Conservation (phyloP, 2,329 filamentous ascomycete species). For the Arthrobotrys sphaeroides region DNA sequence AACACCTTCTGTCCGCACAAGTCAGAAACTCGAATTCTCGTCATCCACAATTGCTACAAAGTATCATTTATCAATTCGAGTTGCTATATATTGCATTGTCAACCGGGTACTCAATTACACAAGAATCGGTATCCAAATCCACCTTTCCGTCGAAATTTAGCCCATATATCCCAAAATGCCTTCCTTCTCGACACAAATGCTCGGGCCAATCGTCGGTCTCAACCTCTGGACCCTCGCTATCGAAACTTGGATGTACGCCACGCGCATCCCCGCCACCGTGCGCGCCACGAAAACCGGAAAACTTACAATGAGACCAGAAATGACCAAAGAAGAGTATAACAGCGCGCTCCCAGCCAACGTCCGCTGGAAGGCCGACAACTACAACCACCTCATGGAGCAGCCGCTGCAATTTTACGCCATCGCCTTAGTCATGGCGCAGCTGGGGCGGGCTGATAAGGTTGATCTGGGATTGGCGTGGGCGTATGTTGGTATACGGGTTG, state of each 20-base stretch:
- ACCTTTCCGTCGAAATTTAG: background rate
- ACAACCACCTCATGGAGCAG: slow-evolving; percentile 63
- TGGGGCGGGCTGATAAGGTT: slow-evolving; percentile 50
- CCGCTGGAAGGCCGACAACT: slow-evolving; percentile 63
- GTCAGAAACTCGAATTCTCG: background rate
- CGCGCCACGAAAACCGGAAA: slow-evolving; percentile 57
- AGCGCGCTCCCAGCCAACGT: slow-evolving; percentile 57
- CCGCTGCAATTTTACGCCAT: slow-evolving; percentile 64
- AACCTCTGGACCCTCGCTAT: slow-evolving; percentile 62
- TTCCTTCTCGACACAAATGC: slow-evolving; percentile 47
- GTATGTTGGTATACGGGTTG: slow-evolving; percentile 62
- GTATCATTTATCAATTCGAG: background rate
- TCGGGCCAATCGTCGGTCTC: slow-evolving; percentile 60
- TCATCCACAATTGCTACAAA: background rate
- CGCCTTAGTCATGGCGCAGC: slow-evolving; percentile 60
- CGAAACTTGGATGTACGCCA: slow-evolving; percentile 63
- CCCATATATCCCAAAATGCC: background rate
- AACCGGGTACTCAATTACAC: background rate
- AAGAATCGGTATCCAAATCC: background rate
- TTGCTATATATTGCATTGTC: too few relatives aligned
- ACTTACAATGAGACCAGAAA: slow-evolving; percentile 53
- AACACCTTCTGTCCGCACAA: background rate
- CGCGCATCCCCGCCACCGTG: slow-evolving; percentile 60
- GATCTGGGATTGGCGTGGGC: slow-evolving; percentile 62
- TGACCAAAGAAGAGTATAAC: slow-evolving; percentile 58